Conservation (phyloP, 768 basidiomycete genomes). For the Mrakia hoshinonis region DNA sequence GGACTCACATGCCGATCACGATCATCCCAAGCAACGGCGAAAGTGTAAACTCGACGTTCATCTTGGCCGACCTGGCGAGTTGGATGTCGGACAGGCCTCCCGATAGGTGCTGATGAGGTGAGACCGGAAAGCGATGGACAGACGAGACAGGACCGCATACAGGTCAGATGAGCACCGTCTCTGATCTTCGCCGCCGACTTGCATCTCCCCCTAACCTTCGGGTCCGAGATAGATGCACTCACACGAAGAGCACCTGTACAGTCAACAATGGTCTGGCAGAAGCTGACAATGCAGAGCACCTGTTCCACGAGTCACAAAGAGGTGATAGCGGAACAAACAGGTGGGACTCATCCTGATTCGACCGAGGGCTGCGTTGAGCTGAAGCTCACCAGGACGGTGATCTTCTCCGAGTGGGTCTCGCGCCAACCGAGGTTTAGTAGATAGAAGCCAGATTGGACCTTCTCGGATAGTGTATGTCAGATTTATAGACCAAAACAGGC, state of each 20-base stretch:
- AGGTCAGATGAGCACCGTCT: too few species aligned
- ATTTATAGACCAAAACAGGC: too few species aligned
- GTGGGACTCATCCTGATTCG: too few species aligned
- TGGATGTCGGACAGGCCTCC: background rate
- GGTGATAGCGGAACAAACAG: background rate
- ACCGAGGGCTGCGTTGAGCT: too few species aligned
- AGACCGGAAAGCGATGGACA: background rate
- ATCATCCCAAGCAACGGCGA: background rate
- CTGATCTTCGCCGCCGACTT: background rate
- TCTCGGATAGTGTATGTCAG: too few species aligned
- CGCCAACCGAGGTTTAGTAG: background rate
- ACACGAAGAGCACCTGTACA: background rate
- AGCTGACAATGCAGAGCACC: background rate
- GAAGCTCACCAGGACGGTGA: background rate
- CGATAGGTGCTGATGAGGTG: background rate
- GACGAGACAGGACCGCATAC: background rate
- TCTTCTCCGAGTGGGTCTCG: background rate
- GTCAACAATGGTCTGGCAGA: background rate
- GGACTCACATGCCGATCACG: constrained; percentile 6
- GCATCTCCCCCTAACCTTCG: background rate
- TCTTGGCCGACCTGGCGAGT: background rate
- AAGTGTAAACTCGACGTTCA: background rate
- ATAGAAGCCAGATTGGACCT: background rate
- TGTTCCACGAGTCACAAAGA: too few species aligned
- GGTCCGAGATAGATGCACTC: background rate